Conservation (phyloP, 495 filamentous ascomycete genomes). For the Tuber melanosporum region DNA sequence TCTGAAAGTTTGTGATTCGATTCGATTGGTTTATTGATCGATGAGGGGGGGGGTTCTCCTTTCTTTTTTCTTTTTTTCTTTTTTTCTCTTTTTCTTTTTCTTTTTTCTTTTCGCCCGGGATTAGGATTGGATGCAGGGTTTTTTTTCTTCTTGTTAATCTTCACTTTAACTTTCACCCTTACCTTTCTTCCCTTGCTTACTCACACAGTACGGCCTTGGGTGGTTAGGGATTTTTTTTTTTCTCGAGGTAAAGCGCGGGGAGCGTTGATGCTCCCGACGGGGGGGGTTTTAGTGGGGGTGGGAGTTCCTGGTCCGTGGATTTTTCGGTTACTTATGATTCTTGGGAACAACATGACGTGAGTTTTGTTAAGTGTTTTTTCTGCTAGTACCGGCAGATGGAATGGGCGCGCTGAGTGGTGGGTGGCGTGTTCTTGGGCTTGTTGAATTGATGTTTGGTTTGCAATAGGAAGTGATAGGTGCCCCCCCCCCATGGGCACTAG, state of each 20-base stretch:
- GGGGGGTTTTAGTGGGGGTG: background rate
- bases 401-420: background rate
- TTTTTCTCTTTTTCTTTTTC: too few relatives aligned
- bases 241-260: background rate
- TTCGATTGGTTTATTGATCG: background rate
- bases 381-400: background rate
- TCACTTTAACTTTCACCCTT: background rate
- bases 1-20: background rate
- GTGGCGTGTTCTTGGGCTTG: background rate
- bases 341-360: background rate
- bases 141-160: background rate
- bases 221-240: too few relatives aligned
- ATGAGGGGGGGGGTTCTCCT: background rate
- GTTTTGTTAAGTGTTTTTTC: background rate
- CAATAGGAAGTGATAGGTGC: background rate
- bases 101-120: background rate
- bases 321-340: background rate
- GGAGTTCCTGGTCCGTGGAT: background rate
- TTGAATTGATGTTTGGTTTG: background rate
- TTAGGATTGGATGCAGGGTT: background rate
- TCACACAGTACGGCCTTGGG: too few relatives aligned
- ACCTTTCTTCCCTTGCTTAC: background rate
- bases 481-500: background rate
- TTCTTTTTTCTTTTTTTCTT: background rate
- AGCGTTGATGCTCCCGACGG: background rate